phyloP scores from a whole-genome alignment of 1,284 basidiomycete species.

The Tilletia caries region DNA sequence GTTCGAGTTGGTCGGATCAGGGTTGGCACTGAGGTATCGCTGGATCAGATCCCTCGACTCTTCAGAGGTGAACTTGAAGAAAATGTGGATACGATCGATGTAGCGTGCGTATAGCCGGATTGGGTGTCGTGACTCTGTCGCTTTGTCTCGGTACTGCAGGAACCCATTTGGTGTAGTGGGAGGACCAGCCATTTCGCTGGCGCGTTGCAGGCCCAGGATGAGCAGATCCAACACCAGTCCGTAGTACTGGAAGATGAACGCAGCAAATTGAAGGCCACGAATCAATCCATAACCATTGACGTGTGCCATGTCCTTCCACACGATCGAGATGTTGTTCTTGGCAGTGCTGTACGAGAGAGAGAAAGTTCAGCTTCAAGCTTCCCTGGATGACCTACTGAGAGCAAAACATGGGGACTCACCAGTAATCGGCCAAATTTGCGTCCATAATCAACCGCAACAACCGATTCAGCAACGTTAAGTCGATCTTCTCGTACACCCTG shows the following conservation, averaged over 20 bases:
- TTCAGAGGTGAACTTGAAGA: conserved; percentile 97
- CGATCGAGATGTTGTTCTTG: conserved; percentile 54
- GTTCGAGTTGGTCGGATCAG: conserved; percentile 97
- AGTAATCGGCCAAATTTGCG: conserved; percentile 52
- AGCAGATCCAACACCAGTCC: conserved; percentile 51
- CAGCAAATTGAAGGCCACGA: conserved; percentile 52
- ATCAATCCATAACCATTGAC: conserved; percentile 52
- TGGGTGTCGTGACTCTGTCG: conserved; percentile 48
- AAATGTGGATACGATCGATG: conserved; percentile 58
- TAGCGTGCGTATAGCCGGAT: conserved; percentile 52
- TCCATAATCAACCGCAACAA: conserved; percentile 53
- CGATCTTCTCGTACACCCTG: conserved; percentile 53
- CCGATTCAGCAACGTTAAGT: conserved; percentile 52
- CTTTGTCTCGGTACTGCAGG: conserved; percentile 48
- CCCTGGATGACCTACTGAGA: neutral
- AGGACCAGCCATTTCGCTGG: conserved; percentile 52
- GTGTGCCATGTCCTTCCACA: conserved; percentile 54
- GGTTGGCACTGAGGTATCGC: conserved; percentile 91
- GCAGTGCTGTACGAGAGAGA: conserved; percentile 33
- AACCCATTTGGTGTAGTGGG: conserved; percentile 53
- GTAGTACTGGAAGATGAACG: conserved; percentile 54
- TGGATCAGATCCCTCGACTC: conserved; percentile 97
- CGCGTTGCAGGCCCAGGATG: conserved; percentile 50
- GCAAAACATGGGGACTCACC: neutral
- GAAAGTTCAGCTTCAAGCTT: neutral